Conservation (phyloP, 73 alveolate species). For the Blepharisma stoltei region DNA sequence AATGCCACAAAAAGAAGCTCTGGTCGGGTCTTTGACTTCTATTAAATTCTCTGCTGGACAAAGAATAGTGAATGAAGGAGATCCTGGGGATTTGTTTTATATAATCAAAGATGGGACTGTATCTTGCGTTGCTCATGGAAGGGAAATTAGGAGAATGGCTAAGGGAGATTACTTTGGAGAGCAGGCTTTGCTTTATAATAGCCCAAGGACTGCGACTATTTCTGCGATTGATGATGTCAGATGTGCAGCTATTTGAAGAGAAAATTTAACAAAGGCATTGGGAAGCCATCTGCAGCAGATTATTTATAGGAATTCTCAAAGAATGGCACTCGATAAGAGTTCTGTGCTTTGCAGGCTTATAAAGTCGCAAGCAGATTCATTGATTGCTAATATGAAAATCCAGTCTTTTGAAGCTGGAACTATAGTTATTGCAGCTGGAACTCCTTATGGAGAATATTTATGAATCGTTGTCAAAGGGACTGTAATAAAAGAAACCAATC, state of each 20-base stretch:
- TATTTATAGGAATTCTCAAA: slow-evolving; percentile 4
- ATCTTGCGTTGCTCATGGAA: slow-evolving; percentile 45
- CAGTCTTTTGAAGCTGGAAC: background rate
- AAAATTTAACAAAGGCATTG: background rate
- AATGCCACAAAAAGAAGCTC: background rate
- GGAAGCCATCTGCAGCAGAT: background rate
- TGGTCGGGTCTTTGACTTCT: slow-evolving; percentile 3
- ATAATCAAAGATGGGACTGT: slow-evolving; percentile 69
- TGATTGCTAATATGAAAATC: slow-evolving; percentile 5
- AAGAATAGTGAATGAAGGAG: slow-evolving; percentile 71
- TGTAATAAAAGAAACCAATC: background rate
- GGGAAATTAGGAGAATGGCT: slow-evolving; percentile 51
- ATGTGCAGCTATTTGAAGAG: slow-evolving; percentile 1
- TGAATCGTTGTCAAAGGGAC: slow-evolving; percentile 16
- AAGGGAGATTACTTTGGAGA: slow-evolving; percentile 54
- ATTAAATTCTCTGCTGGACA: slow-evolving; percentile 37
- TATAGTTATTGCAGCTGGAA: slow-evolving; percentile 9
- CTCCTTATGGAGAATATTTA: background rate
- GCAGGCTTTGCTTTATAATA: slow-evolving; percentile 41
- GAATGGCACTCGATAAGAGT: slow-evolving; percentile 2
- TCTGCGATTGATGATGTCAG: slow-evolving; percentile 33
- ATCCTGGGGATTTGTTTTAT: slow-evolving; percentile 71
- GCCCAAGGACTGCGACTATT: slow-evolving; percentile 52
- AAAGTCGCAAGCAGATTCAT: background rate
- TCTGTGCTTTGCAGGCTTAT: background rate